Evolutionary conservation across 805 yeast genomes (phyloP), one percentile per base, ranked within the genome.

Genomic region (Suhomyces emberorum): DNA sequence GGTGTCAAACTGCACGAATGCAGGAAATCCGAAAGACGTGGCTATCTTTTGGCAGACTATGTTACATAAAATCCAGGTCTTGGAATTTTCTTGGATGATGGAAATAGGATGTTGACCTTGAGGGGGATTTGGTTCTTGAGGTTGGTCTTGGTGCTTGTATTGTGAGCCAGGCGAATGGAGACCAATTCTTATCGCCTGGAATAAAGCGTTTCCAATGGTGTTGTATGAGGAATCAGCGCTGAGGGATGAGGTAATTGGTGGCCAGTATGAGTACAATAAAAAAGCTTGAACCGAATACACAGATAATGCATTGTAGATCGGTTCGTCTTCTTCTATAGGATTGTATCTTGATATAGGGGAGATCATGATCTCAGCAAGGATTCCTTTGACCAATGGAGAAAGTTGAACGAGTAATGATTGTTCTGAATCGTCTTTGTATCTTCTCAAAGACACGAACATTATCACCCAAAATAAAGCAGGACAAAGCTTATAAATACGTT

Each of bases 161-260:
- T 29, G n/a, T 5, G 27, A 17, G 11, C 34, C 49, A 1, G 69
- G 93, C 15, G 88, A 74, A 52, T 93, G 96, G 18, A 93, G 67
- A 0, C 98, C 98, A 11, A 91, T 84, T 37, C 97, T 67, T 22
- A 89, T 83, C 0, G 97, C 98, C 54, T 88, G 96, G 59, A 86
- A 87, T 49, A 88, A 70, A 4, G 98, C 98, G 30, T 87, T 81
- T 0, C 97, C 98, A 15, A 88, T 82, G 1, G 97, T 87, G 55
- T 85, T 87, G 95, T 97, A 91, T 3, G 95, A 83, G 6, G 96
- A 83, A 55, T 93, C 98, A 0, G 98, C 96, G 59, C 95, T 85
- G 31, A 93, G 70, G 0, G 97, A 88, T 0, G 98, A 88, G 0
- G 96, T 87, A 25, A 89, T 72, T 3, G 97, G 96, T 0, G 98